Evolutionary conservation across 177 flowering plant genomes (phyloP), one percentile per base, ranked within the genome.

Genomic region (Vitis hybrid): DNA sequence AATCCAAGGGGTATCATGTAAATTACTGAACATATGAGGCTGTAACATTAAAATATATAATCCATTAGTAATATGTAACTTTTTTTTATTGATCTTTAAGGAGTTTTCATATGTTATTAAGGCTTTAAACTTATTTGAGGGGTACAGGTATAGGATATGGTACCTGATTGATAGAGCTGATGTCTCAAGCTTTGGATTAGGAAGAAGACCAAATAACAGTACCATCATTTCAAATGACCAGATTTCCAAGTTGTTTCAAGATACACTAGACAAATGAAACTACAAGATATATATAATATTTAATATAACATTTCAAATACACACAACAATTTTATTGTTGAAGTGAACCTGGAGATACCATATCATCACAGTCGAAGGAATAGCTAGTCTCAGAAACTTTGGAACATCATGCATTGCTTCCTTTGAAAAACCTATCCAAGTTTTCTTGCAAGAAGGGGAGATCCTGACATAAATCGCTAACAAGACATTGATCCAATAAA

Each of bases 141-240:
- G 0, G 12, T n/a, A 58, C 10, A 14, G 4, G 14, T 9, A 14
- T 10, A 0, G 4, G 16, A 18, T 15, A 29, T 5, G 57, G 58
- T 66, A 75, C 78, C 68, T 67, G 8, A 75, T 64, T 13, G 76
- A 75, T 6, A 78, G 71, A 9, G 72, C 76, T 2, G 81, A 75
- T 5, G 78, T 65, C 52, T 75, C 78, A 11, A 75, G 76, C 65
- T 61, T 57, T 33, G 78, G 62, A 51, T 78, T 64, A 3, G 73
- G 75, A 15, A 75, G 33, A 67, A 78, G 65, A 45, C 81, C 81
- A 18, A 71, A 56, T 7, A 75, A 33, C 62, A 75, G 39, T 16
- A 72, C 21, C 5, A 78, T 59, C 16, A 75, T 16, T 45, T 75
- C 74, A 51, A 68, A 72, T 5, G 75, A 68, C 78, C 76, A 75